Conservation (phyloP, 495 filamentous ascomycete species). For the Rhizodiscina lignyota region DNA sequence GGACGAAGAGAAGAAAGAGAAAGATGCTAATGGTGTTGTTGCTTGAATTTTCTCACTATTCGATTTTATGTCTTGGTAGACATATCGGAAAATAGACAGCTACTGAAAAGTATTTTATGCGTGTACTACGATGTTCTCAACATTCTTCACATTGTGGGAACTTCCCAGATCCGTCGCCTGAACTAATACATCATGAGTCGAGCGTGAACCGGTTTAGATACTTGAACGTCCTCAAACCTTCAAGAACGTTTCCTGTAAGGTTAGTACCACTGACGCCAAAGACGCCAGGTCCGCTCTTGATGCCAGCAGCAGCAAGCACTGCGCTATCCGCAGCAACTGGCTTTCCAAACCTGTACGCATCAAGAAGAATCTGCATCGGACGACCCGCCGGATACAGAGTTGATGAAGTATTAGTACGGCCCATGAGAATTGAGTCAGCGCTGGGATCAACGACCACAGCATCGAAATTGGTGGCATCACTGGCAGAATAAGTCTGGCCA, state of each 20-base stretch:
- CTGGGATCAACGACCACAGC: constrained; percentile 46
- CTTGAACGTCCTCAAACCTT: constrained; percentile 49
- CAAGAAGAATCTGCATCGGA: constrained; percentile 45
- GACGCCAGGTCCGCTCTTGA: constrained; percentile 32
- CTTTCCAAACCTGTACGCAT: constrained; percentile 58
- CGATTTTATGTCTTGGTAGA: too few relatives aligned
- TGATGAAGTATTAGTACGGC: constrained; percentile 6
- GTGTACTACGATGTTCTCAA: too few relatives aligned
- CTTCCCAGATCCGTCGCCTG: too few relatives aligned
- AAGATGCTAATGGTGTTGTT: constrained; percentile 20
- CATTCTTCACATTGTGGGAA: too few relatives aligned
- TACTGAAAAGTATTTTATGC: too few relatives aligned
- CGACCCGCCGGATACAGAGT: constrained; percentile 44
- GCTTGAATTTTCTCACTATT: constrained; percentile 5
- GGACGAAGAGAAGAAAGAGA: constrained; percentile 16
- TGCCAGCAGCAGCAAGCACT: constrained; percentile 28
- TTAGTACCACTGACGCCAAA: constrained; percentile 20
- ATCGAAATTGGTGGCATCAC: constrained; percentile 58
- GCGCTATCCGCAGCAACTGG: constrained; percentile 37
- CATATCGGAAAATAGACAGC: too few relatives aligned
- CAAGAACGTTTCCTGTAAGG: constrained; percentile 28
- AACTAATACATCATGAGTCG: neutral
- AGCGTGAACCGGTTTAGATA: constrained; percentile 35
- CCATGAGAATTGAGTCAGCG: constrained; percentile 38
- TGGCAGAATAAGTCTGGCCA: constrained; percentile 51